Evolutionary conservation across 2,329 filamentous ascomycete genomes (phyloP), one percentile per base, ranked within the genome.

Genomic region (Monosporascus sp.): DNA sequence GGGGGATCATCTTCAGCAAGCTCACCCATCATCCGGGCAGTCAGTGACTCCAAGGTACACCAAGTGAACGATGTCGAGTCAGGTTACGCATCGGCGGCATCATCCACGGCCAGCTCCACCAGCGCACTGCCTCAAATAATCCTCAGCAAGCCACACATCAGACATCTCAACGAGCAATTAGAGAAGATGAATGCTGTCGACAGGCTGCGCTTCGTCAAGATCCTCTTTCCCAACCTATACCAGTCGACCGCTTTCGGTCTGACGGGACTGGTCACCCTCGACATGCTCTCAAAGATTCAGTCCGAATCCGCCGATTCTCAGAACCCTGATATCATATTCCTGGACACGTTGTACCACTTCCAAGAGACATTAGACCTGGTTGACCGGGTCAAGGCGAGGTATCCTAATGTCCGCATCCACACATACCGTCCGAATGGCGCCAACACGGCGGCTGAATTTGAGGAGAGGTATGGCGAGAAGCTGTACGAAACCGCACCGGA

Each of bases 121-220:
- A 75, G 77, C 50, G 77, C 76, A 60, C 78, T 93, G 20, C 88
- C 92, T 16, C 83, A 89, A 56, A 80, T 97, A 65, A 85, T 87
- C 72, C 91, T 99, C 77, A 93, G 90, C 60, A 88, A 88, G 70
- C 82, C 87, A 58, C 93, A 99, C 72, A 79, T 97, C 62, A 87
- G 89, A 65, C 93, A 93, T 72, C 81, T 99, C 70, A 99, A 99
- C 79, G 75, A 85, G 59, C 91, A 96, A 72, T 78, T 99, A 63
- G 89, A 94, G 71, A 82, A 86, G 67, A 88, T 97, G 72, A 85
- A 92, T 68, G 90, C 94, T 57, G 80, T 93, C 80, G 93, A 97
- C 60, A 88, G 97, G 64, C 82, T 99, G 56, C 87, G 86, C 74
- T 97, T 96, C 88, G 91, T 87, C 79, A 88, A 93, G 68, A 86